Percentiles rank a stretch among this genome's conserved stretches.
These are phyloP conservation scores for Saccharum officinarum DNA, from an alignment of 176 grass and related monocot species.

Conservation along the genomic window DNA sequence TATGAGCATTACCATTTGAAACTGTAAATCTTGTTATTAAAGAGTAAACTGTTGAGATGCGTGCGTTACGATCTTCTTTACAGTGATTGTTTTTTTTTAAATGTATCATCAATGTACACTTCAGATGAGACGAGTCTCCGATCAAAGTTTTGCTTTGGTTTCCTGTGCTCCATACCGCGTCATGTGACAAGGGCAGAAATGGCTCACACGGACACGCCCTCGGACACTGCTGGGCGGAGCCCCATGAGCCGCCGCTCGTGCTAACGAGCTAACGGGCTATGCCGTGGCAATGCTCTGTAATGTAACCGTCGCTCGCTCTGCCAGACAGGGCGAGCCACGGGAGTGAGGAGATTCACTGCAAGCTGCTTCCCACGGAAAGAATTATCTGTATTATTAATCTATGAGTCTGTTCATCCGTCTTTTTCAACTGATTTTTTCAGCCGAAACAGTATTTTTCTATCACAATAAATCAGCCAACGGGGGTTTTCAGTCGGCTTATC, in stretches of 20 bases:
- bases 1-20: slow-evolving; percentile 15
- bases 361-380: neutral
- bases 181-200: neutral
- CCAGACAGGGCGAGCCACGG: neutral
- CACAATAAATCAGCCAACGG: no score
- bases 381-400: neutral
- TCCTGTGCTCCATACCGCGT: neutral
- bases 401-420: no score
- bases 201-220: neutral
- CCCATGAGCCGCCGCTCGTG: neutral
- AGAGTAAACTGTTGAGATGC: neutral
- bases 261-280: neutral
- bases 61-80: neutral
- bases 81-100: neutral
- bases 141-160: neutral
- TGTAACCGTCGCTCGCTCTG: neutral
- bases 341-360: neutral
- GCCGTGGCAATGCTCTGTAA: neutral
- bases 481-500: no score
- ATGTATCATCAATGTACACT: neutral
- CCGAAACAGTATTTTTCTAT: no score
- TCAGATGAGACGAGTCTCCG: neutral
- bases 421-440: no score
- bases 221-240: neutral
- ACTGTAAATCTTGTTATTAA: neutral